These are phyloP conservation scores for Epichloe uncinata DNA, from an alignment of 2,329 filamentous ascomycete species.

Conservation along the genomic window DNA sequence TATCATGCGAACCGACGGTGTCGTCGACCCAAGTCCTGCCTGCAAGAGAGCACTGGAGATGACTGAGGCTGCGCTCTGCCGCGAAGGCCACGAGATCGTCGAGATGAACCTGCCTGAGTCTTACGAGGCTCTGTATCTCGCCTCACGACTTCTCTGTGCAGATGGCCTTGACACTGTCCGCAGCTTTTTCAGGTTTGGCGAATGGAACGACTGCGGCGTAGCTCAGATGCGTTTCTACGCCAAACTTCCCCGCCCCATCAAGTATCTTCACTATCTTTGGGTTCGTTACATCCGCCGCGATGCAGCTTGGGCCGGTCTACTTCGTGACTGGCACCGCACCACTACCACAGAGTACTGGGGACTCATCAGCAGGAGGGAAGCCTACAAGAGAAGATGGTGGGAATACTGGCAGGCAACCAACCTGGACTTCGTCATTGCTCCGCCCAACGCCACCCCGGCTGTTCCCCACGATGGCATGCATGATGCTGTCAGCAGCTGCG, in stretches of 20 bases:
- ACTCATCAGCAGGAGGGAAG: constrained; percentile 67
- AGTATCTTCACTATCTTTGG: constrained; percentile 80
- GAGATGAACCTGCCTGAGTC: constrained; percentile 52
- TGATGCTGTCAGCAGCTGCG: constrained; percentile 72
- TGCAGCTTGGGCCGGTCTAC: constrained; percentile 61
- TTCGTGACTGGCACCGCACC: constrained; percentile 62
- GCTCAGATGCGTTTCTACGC: constrained; percentile 63
- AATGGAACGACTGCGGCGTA: constrained; percentile 69
- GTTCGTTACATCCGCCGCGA: constrained; percentile 74
- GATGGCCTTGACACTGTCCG: constrained; percentile 74
- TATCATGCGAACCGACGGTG: constrained; percentile 64
- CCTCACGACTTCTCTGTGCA: constrained; percentile 67
- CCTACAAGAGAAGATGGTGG: constrained; percentile 66
- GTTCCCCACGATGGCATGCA: constrained; percentile 79
- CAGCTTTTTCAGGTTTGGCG: constrained; percentile 61
- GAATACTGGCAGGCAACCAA: constrained; percentile 67
- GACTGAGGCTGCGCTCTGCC: constrained; percentile 53
- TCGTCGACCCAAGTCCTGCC: constrained; percentile 77
- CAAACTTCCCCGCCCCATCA: constrained; percentile 56
- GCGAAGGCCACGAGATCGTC: constrained; percentile 63
- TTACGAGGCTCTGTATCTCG: constrained; percentile 63
- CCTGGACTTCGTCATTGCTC: constrained; percentile 67
- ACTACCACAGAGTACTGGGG: constrained; percentile 70
- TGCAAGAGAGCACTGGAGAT: constrained; percentile 64
- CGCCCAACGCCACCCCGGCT: constrained; percentile 83